Conservation (phyloP, 164 flowering plant species). For the Vitis vinifera region ASM3070453v1 NC_081819.1:19123001-19123500, state of each 20-base stretch:
- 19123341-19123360: not conserved
- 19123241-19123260: constrained; percentile 86
- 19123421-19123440: no score
- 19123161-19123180: not conserved
- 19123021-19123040: constrained; percentile 82
- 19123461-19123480: no score
- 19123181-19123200: not conserved
- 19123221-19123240: constrained; percentile 74
- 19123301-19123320: constrained; percentile 95
- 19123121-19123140: constrained; percentile 86
- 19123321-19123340: constrained; percentile 8
- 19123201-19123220: not conserved
- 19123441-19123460: no score
- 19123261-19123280: constrained; percentile 91
- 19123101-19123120: constrained; percentile 99
- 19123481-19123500: no score
- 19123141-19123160: constrained; percentile 57
- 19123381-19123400: not conserved
- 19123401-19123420: not conserved
- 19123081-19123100: constrained; percentile 98
- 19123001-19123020: not conserved
- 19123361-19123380: not conserved
- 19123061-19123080: constrained; percentile 87
- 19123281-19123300: constrained; percentile 98
- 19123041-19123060: constrained; percentile 76